Conservation (phyloP, 345 rosid genomes). For the Eucalyptus urophylla region DNA sequence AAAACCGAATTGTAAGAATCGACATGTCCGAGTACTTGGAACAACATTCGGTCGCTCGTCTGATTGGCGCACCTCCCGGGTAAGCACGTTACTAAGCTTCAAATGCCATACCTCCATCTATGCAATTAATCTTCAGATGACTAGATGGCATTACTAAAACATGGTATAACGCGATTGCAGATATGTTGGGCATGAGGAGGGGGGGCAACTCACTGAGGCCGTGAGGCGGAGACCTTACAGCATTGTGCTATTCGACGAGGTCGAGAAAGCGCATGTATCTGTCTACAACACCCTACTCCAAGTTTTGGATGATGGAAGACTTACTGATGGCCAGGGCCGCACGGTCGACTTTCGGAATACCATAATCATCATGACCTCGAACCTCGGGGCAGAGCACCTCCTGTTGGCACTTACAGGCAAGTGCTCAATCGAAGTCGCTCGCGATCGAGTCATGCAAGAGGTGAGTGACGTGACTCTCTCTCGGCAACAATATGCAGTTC, state of each 20-base stretch:
- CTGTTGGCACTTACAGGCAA: slow-evolving; percentile 61
- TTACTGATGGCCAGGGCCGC: slow-evolving; percentile 88
- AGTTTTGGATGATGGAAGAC: slow-evolving; percentile 80
- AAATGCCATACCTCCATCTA: not conserved
- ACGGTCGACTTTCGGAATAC: slow-evolving; percentile 69
- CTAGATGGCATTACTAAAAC: not conserved
- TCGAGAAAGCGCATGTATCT: slow-evolving; percentile 78
- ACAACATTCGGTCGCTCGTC: slow-evolving; percentile 70
- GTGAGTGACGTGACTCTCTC: not conserved
- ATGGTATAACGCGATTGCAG: not conserved
- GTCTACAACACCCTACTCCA: slow-evolving; percentile 85
- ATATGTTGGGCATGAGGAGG: slow-evolving; percentile 91
- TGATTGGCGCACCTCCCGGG: slow-evolving; percentile 39
- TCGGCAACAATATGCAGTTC: not conserved
- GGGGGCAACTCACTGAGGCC: slow-evolving; percentile 89
- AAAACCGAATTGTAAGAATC: slow-evolving; percentile 58
- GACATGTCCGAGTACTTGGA: slow-evolving; percentile 94
- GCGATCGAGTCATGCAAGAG: slow-evolving; percentile 70
- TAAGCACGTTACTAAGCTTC: not conserved
- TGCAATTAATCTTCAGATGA: not conserved
- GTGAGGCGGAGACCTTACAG: slow-evolving; percentile 83
- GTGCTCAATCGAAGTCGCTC: slow-evolving; percentile 63
- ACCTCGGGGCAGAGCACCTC: slow-evolving; percentile 89
- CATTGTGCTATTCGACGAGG: slow-evolving; percentile 81
- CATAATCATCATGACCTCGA: slow-evolving; percentile 88